Evolutionary conservation across 2,329 filamentous ascomycete genomes (phyloP), one percentile per base, ranked within the genome.

Genomic region (Arthrobotrys conoides): DNA sequence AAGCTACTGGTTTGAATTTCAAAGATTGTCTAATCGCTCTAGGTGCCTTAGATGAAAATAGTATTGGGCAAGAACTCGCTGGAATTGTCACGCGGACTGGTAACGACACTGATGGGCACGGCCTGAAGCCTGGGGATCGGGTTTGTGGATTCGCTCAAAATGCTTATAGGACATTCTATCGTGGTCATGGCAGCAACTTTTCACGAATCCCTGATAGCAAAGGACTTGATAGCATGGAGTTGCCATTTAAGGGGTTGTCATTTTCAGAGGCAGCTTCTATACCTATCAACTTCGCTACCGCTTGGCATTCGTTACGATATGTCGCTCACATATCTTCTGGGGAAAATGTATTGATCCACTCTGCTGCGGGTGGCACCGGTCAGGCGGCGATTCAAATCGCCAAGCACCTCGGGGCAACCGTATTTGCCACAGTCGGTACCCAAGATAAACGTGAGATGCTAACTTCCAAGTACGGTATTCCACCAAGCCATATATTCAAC

Each of bases 391-490:
- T 76, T 0, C 72, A 76, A 24, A 30, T 76, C 2, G 65, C 72
- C 9, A 12, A 70, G 10, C 27, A 65, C 8, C 12, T 70, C 4
- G 57, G 66, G 6, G 72, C 84, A 8, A 83, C 85, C 1, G 80
- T 89, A 0, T 87, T 86, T 71, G 84, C 83, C 0, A 88, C 86
- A 0, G 84, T 87, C 3, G 55, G 80, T 0, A 84, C 82, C 10
- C 55, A 81, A 0, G 79, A 82, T 0, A 87, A 89, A 72, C 84
- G 83, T 9, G 48, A 68, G 10, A 9, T 75, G 9, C 46, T 75
- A 8, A 63, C 36, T 88, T 2, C 82, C 84, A 0, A 64, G 82
- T 0, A 77, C 16, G 71, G 46, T 5, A 75, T 75, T 3, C 20
- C 30, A 12, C 33, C 71, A n/a, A 20, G 84, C 1, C 83, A 83